phyloP scores from a whole-genome alignment of 768 basidiomycete species.

The Boletus sp. region DNA sequence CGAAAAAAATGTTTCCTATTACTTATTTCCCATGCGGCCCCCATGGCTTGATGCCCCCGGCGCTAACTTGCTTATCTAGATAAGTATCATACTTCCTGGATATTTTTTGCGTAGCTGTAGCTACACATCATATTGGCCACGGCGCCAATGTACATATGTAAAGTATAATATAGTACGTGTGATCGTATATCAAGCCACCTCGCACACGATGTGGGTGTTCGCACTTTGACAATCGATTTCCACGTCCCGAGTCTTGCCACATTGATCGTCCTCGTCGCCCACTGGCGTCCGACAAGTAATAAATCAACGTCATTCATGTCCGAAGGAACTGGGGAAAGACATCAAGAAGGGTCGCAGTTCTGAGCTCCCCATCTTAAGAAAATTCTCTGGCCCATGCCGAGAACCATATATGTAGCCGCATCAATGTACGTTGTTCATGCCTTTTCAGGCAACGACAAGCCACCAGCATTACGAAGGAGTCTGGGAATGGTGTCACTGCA shows the following conservation, averaged over 20 bases:
- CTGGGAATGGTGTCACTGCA: not conserved
- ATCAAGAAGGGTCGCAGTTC: conserved; percentile 1
- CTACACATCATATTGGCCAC: not conserved
- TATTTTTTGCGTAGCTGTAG: conserved; percentile 11
- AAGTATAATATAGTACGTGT: conserved; percentile 3
- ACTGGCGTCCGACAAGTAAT: conserved; percentile 6
- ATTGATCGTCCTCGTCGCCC: conserved; percentile 16
- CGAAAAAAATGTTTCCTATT: conserved; percentile 9
- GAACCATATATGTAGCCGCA: no score
- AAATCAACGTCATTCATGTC: conserved; percentile 21
- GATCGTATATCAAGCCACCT: not conserved
- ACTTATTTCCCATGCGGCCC: conserved; percentile 12
- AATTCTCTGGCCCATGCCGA: not conserved
- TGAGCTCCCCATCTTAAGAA: not conserved
- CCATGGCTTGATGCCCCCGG: conserved; percentile 15
- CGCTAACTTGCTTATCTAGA: conserved; percentile 23
- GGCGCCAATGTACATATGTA: conserved; percentile 21
- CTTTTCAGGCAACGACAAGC: not conserved
- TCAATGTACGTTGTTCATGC: not conserved
- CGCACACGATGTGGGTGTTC: not conserved
- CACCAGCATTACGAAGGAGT: not conserved
- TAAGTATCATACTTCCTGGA: conserved; percentile 14
- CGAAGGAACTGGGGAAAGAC: conserved; percentile 14
- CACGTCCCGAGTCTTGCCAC: conserved; percentile 2
- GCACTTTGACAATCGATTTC: conserved; percentile 15